Base-by-base conservation (phyloP, 345 rosid species). In the Eucalyptus sp. region DNA sequence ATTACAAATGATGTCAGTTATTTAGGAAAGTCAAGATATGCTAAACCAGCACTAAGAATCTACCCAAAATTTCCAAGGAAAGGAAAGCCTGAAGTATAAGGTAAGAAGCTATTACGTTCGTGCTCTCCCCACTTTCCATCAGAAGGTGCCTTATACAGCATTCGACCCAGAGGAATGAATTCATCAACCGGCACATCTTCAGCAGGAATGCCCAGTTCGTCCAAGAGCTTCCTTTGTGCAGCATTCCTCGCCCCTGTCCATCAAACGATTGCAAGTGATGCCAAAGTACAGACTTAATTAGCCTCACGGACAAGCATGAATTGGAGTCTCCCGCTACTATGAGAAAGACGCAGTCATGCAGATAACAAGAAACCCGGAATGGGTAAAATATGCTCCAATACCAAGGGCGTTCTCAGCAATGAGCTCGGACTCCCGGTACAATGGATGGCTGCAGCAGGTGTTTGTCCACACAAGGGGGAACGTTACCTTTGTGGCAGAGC, bases 71-170 rank as follows among this genome's bases (percentile, higher is more conserved):
- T 64, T 41, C 71, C 25, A 29, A 22, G n/a, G 79, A 58, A 58
- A 43, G 43, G 81, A 56, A 27, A 41, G 81, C 64, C 44, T 33
- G 16, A 56, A 46, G 87, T 76, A 7, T 6, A 4, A 76, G 48
- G 84, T 76, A 20, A 41, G 56, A 66, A 90, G 64, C 41, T 31
- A 86, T 92, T 95, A 97, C 99, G 95, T 95, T 97, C 98, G 87
- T 97, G 99, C 93, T 97, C 99, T 44, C 99, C 99, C 99, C 99
- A 97, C 90, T 95, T 96, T 86, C 99, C 99, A 93, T 96, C 99
- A 81, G 99, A 97, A 92, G 99, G 97, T 71, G 99, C 99, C 94
- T 96, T 97, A 94, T 97, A 97, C 50, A 96, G 96, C 8, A 96
- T 95, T 66, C 99, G 96, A 33, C 99, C 96, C 87, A 97, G 88